Base-by-base conservation (phyloP, 805 yeast genomes). In the Candida maesae region DNA sequence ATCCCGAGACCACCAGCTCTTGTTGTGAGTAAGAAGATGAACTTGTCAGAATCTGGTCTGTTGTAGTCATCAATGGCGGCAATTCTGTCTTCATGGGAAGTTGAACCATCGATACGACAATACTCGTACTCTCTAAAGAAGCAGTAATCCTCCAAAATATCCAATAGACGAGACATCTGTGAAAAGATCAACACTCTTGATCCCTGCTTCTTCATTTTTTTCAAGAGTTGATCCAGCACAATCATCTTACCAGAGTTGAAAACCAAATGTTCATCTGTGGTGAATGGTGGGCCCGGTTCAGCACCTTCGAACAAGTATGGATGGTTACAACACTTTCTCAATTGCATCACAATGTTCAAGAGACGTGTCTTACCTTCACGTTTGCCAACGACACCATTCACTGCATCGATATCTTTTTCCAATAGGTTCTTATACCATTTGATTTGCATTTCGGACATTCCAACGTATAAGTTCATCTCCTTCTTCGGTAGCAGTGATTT, bases 271-370 rank as follows among this genome's bases (percentile, higher is more conserved):
- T 90, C 97, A 62, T 89, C 97, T 1, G 95, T 91, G 1, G 97
- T 91, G 57, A 73, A 91, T 1, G 98, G 98, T 1, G 98, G 98
- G 9, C 98, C 98, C 0, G 97, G 98, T 63, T 90, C 98, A 2
- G 98, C 99, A n/a, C 99, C 98, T 60, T 91, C 98, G 57, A 93
- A 93, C 40, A 91, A 67, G 62, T 93, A 91, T 0, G 98, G 98
- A 64, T 93, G 99, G 60, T 93, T 91, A 61, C 98, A 91, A 62
- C 98, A 91, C 62, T 91, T 91, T 56, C 98, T 74, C 49, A 91
- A 70, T 64, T 91, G 98, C 98, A 91, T 91, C 12, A 91, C 98
- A 54, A 91, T 91, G 58, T 91, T 91, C 43, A 91, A 71, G 47
- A 93, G 68, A 42, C 98, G 73, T 1, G 97, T 89, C 58, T 91